Base-by-base conservation (phyloP, 2,329 filamentous ascomycete genomes). In the Claviceps pazoutovae region DNA sequence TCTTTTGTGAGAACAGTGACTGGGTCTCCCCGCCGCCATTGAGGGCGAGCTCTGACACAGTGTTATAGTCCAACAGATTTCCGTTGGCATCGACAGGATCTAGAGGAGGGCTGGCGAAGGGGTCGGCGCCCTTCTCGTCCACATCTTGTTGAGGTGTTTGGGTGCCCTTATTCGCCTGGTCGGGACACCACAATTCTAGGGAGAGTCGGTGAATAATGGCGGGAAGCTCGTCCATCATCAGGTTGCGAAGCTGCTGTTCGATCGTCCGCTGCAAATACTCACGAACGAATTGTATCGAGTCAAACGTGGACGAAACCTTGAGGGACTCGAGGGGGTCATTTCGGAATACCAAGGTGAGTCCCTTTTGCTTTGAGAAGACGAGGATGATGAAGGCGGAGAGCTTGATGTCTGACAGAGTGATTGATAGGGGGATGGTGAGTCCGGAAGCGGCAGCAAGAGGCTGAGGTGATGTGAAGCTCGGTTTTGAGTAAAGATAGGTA, bases 141-240 rank as follows among this genome's bases (percentile, higher is more conserved):
- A 68, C 60, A 26, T 71, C 68, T 53, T 75, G 74, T 52, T 71
- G 73, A 19, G 74, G 69, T 17, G 71, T 64, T 39, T 80, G 64
- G 1, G 59, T 72, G 53, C 76, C 78, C 58, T 69, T 68, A 51
- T 65, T 67, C 37, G 61, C 65, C 64, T 93, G 88, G 59, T 97
- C 91, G 0, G 90, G 88, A 51, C 88, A 93, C 83, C 89, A 95
- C 48, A 96, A 69, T 57, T 87, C 82, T 53, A 97, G 72, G 0
- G 91, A 97, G 19, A 98, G 71, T 49, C 89, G 81, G 68, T 98
- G 93, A 55, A 98, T 95, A 54, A 97, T 97, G 48, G 91, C 90
- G 0, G 93, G 93, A 23, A 98, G 71, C 66, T 98, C 93, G 57
- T 98, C 91, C 89, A 97, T 97, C 75, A 98, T 95, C 57, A 98